Base-by-base conservation (phyloP, 495 filamentous ascomycete genomes). In the Terfezia boudieri region DNA sequence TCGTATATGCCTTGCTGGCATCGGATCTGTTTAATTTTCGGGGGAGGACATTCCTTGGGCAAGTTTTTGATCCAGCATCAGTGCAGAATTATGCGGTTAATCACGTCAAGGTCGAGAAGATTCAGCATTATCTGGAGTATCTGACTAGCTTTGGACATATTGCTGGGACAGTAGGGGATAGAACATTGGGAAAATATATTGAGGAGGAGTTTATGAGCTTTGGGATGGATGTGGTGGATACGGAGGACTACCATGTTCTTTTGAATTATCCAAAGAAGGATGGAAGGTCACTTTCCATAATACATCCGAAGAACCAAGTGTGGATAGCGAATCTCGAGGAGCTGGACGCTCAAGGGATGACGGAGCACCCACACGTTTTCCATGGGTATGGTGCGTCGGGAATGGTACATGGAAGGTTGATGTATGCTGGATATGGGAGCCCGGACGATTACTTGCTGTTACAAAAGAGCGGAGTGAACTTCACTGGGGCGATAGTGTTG, bases 241-340 rank as follows among this genome's bases (percentile, higher is more conserved):
- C 81, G 59, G 83, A 93, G 57, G 72, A 79, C 56, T 94, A 84
- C 66, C 73, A 83, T 59, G 87, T 92, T 3, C 96, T 95, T 65
- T 66, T 96, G 57, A 94, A 96, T 68, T 96, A 92, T 59, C 88
- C 90, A 8, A 84, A 75, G 60, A 62, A 69, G 2, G 81, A 73
- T 51, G 88, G 86, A 3, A 72, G 90, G 59, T 78, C 79, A 61
- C 80, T 99, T 55, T 78, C 85, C 50, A 84, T 96, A 53, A 67
- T 94, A 50, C 69, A 70, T 4, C 57, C 61, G 0, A 79, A 83
- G 51, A 84, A 83, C 4, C 72, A 77, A 54, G 61, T 78, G 49
- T 96, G 90, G 89, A 74, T 82, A 59, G 90, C 89, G n/a, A 72
- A 73, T 20, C 69, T 96, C 37, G 89, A 98, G 60, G 90, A 95